Conservation (phyloP, 345 rosid genomes). For the Hypericum perforatum region DNA sequence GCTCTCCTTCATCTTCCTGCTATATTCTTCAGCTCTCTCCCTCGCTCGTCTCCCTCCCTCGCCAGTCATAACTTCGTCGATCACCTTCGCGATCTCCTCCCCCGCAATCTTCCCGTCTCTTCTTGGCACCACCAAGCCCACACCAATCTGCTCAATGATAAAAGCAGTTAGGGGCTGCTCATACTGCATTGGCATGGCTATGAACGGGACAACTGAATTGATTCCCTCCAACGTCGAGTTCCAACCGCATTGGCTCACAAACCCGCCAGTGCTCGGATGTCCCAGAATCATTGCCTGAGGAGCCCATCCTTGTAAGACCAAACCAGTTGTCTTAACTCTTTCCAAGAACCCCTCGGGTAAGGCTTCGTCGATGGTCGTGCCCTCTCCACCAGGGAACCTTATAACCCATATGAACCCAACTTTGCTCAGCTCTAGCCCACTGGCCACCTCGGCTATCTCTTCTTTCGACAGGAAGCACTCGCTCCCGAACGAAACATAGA, state of each 20-base stretch:
- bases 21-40: constrained; percentile 18
- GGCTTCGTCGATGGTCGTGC: too few relatives aligned
- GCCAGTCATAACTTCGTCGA: constrained; percentile 13
- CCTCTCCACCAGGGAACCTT: constrained; percentile 14
- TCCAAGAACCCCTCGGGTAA: too few relatives aligned
- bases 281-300: constrained; percentile 25
- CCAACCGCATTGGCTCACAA: constrained; percentile 41
- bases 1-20: constrained; percentile 14
- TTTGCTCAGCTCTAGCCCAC: constrained; percentile 22
- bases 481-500: too few relatives aligned
- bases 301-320: constrained; percentile 28
- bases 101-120: constrained; percentile 11
- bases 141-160: constrained; percentile 24
- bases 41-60: constrained; percentile 13
- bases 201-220: constrained; percentile 24
- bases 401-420: constrained; percentile 28
- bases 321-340: too few relatives aligned
- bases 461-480: too few relatives aligned
- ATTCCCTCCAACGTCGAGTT: constrained; percentile 26
- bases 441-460: too few relatives aligned
- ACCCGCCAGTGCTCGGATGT: constrained; percentile 20
- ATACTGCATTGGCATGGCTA: constrained; percentile 25
- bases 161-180: constrained; percentile 26
- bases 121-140: constrained; percentile 19
- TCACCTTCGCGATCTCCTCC: constrained; percentile 9